Base-by-base conservation (phyloP, 116 monocot genomes). In the Cymodocea nodosa region DNA sequence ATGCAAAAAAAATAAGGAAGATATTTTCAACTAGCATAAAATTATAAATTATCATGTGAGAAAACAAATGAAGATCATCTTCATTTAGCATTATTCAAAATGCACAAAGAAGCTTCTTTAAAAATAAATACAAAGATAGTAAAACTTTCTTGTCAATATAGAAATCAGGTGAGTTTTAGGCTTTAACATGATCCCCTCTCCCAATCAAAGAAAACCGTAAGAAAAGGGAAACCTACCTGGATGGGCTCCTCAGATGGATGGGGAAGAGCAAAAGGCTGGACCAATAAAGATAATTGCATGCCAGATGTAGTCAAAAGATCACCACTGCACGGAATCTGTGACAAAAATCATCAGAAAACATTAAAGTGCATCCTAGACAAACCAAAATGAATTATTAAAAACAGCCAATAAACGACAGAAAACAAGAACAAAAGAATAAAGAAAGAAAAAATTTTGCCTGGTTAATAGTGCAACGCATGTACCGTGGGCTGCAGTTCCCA, bases 401-500 rank as follows among this genome's bases (percentile, higher is more conserved):
- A 35, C 10, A 52, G 16, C 35, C 34, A 19, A 22, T 36, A 60
- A 30, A 60, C 7, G 12, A 34, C 19, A 44, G 44, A 44, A 48
- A 44, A 63, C 5, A 23, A 51, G 4, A 37, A 56, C 6, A 11
- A 57, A 2, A 34, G 15, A 51, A 37, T 37, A 10, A 39, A 13
- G 14, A 10, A 24, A 15, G 25, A 3, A 20, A 39, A 23, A 70
- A 60, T 20, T 17, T 51, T 62, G 92, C 98, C 89, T 92, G 98
- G 81, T 82, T 83, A 35, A 98, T 74, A 20, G 98, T 92, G 68
- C 89, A 92, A 57, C 98, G 78, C 98, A 98, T 92, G 64, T 89
- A 64, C 37, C 98, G 81, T 59, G 98, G 98, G 64, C 98, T 98
- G 74, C 92, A 92, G 73, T 98, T 98, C 35, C 98, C 98, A 70